Base-by-base conservation (phyloP, 257 asterid genomes). In the Ballota nigra region DNA sequence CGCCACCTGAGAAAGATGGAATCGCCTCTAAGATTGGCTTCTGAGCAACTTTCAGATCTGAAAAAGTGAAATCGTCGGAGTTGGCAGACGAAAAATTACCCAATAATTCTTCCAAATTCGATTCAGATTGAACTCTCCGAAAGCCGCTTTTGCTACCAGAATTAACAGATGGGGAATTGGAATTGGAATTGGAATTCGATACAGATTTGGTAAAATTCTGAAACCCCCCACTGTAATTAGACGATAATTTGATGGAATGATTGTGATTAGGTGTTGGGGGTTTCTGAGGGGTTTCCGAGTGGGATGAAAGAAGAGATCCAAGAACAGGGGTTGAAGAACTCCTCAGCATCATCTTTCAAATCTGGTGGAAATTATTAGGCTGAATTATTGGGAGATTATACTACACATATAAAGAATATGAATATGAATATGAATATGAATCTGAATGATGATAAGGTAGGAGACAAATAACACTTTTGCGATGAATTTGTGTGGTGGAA, bases 311-410 rank as follows among this genome's bases (percentile, higher is more conserved):
- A 31, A 83, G 82, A 23, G 96, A 87, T 76, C 89, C 85, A 57
- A 91, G 96, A 57, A 86, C 70, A 15, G 97, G 96, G 1, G 97
- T 89, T 2, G 97, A 91, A 45, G 97, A 84, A 74, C 97, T 91
- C 70, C 91, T 82, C 34, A 91, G 67, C 79, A 91, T 19, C 96
- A 87, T 89, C 19, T 57, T 40, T 78, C 24, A 67, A 59, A 63
- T 51, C 11, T 19, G 24, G 52, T 18, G 18, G 52, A 13, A 43
- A 3, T 19, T 11, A 52, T 16, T 52, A 16, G 19, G 19, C 5
- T 52, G 6, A 1, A 15, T 47, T 49, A 4, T 53, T 53, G 15
- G 29, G 28, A 53, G 29, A 26, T 57, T 57, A 1, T 15, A 24
- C 1, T 13, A 23, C 0, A 56, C 13, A 16, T 16, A 19, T 13